Base-by-base conservation (phyloP, 2,329 filamentous ascomycete species). In the Beauveria sp. region DNA sequence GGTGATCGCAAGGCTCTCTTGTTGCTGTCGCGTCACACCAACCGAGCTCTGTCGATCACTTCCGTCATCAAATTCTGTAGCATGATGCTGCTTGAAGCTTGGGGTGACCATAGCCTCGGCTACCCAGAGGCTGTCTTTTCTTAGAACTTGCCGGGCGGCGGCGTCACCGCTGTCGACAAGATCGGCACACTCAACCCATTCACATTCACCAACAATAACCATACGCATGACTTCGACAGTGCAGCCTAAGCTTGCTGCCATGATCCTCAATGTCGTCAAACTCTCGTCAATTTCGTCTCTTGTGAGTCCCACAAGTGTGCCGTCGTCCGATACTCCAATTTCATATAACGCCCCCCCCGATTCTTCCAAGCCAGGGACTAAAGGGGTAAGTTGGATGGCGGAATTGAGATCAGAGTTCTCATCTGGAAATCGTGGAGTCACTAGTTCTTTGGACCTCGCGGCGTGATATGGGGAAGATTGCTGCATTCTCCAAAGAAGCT, bases 291-390 rank as follows among this genome's bases (percentile, higher is more conserved):
- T 85, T 74, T 99, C 95, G 70, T 97, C 92, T 66, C 90, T 86
- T 2, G 91, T 90, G 52, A 99, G 79, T 0, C 95, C 95, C 48
- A 96, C 85, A 62, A 99, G 86, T 0, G 89, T 91, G 8, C 95
- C 95, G 76, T 98, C 92, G 72, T 99, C 95, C 31, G 93, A 89
- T 10, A 99, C 92, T 0, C 95, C 95, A 72, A 99, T 96, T 73
- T 99, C 93, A 68, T 99, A 99, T 55, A 98, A 75, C 1, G 95
- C 95, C 5, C 95, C 95, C 66, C 91, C 88, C 18, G 92, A 97
- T 72, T 96, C 93, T 71, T 98, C 93, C 9, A 99, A 78, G 0
- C 95, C 92, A 2, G 93, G 86, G 7, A 92, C 78, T 46, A 88
- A 77, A 64, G 86, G 85, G 8, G 76, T 79, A 2, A 83, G 76